Evolutionary conservation across 352 stramenopile genomes (phyloP).

Genomic region (Globisporangium heterothallicum): DNA sequence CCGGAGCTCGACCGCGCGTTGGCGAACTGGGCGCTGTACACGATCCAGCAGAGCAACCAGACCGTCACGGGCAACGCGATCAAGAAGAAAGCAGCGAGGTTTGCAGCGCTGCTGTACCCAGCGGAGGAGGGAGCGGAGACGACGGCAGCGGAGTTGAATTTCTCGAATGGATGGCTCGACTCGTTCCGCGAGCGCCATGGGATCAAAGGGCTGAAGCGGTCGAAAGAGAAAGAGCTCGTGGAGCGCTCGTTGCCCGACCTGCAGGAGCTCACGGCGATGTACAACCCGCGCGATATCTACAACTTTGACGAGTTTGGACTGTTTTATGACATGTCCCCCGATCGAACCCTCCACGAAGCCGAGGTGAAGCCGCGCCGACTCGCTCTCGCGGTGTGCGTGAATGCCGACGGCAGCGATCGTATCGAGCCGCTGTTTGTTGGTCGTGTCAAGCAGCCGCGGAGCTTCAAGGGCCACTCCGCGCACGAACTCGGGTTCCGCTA

Average conservation of each 20-base stretch:
- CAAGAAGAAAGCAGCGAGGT: not conserved
- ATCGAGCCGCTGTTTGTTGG: conserved; percentile 14
- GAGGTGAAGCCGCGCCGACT: not conserved
- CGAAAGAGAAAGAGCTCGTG: not conserved
- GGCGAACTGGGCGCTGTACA: conserved; percentile 4
- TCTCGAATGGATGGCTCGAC: conserved; percentile 6
- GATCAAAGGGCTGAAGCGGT: conserved; percentile 1
- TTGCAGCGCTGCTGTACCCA: not conserved
- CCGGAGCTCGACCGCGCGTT: conserved; percentile 3
- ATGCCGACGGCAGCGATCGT: conserved; percentile 13
- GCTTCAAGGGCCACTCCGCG: conserved; percentile 9
- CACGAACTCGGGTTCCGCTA: conserved; percentile 14
- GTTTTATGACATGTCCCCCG: conserved; percentile 11
- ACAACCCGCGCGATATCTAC: conserved; percentile 12
- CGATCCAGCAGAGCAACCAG: conserved; percentile 1
- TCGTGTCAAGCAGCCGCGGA: conserved; percentile 1
- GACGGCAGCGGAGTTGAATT: not conserved
- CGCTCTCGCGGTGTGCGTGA: conserved; percentile 12
- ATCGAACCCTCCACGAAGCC: not conserved
- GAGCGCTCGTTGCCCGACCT: not conserved
- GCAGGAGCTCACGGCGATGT: not conserved
- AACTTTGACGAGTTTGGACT: conserved; percentile 13
- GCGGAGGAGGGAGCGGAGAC: too few relatives aligned
- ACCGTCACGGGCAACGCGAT: not conserved
- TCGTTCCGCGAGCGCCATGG: conserved; percentile 8